Evolutionary conservation across 768 basidiomycete genomes (phyloP).

Genomic region (Boletus sp.): DNA sequence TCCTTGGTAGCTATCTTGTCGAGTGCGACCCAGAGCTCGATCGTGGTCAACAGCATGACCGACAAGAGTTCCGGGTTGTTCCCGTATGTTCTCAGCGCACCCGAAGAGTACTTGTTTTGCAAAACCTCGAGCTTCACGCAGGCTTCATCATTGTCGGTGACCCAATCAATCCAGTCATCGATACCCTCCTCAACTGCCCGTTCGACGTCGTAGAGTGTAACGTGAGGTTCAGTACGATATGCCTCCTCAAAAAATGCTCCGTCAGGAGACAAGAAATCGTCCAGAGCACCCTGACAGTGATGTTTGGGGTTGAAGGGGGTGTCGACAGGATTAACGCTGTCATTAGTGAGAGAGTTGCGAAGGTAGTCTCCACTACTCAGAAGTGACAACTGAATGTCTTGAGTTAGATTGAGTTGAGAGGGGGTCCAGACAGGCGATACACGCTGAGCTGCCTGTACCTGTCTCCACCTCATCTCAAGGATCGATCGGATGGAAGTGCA

Average conservation of each 20-base stretch:
- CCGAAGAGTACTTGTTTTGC: constrained; percentile 26
- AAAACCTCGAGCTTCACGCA: constrained; percentile 20
- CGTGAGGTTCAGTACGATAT: constrained; percentile 1
- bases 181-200: constrained; percentile 28
- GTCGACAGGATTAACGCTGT: background rate
- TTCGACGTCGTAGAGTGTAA: constrained; percentile 39
- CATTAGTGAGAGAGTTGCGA: background rate
- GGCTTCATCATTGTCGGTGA: background rate
- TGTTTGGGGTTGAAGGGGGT: constrained; percentile 1
- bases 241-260: constrained; percentile 10
- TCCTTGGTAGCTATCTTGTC: constrained; percentile 22
- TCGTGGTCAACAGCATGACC: constrained; percentile 38
- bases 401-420: background rate
- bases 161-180: constrained; percentile 31
- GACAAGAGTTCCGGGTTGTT: constrained; percentile 39
- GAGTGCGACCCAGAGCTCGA: constrained; percentile 39
- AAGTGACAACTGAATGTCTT: background rate
- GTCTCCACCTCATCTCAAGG: constrained; percentile 36
- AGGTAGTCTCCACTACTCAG: background rate
- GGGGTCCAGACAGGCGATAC: constrained; percentile 33
- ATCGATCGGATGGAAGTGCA: constrained; percentile 21
- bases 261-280: background rate
- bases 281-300: constrained; percentile 3
- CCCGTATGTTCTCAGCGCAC: constrained; percentile 26
- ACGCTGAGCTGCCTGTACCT: constrained; percentile 29